These are phyloP conservation scores for Lasiodiplodia hormozganensis DNA, from an alignment of 2,329 filamentous ascomycete genomes.

Conservation along the genomic window DNA sequence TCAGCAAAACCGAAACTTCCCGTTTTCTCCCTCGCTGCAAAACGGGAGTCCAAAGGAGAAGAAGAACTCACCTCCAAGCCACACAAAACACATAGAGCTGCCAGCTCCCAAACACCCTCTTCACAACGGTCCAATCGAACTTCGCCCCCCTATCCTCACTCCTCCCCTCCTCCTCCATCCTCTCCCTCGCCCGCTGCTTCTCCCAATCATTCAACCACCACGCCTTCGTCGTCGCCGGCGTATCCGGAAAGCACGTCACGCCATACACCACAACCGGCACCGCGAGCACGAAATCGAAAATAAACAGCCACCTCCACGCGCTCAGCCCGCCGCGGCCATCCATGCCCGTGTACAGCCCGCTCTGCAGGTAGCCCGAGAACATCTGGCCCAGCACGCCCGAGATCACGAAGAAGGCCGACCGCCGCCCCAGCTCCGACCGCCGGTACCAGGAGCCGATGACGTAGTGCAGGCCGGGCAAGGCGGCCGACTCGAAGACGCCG, in stretches of 20 bases:
- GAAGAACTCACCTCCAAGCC: constrained; percentile 36
- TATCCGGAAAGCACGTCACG: constrained; percentile 51
- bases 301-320: constrained; percentile 31
- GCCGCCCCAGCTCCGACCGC: constrained; percentile 17
- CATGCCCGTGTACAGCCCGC: constrained; percentile 27
- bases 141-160: constrained; percentile 42
- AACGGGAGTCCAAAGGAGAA: not conserved
- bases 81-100: constrained; percentile 54
- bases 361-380: constrained; percentile 30
- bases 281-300: constrained; percentile 40
- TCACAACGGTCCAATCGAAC: constrained; percentile 47
- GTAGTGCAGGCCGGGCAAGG: constrained; percentile 24
- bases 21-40: no score
- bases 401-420: constrained; percentile 22
- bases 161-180: constrained; percentile 46
- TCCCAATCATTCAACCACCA: constrained; percentile 49
- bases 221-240: constrained; percentile 51
- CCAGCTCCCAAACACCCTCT: constrained; percentile 51
- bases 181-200: constrained; percentile 32
- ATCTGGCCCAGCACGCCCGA: constrained; percentile 27
- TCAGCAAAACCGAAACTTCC: not conserved
- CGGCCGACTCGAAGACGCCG: constrained; percentile 28
- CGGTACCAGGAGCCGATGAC: constrained; percentile 35
- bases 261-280: constrained; percentile 50
- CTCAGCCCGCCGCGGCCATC: constrained; percentile 21